phyloP scores from a whole-genome alignment of 2,329 filamentous ascomycete species.

The Alternaria solani region DNA sequence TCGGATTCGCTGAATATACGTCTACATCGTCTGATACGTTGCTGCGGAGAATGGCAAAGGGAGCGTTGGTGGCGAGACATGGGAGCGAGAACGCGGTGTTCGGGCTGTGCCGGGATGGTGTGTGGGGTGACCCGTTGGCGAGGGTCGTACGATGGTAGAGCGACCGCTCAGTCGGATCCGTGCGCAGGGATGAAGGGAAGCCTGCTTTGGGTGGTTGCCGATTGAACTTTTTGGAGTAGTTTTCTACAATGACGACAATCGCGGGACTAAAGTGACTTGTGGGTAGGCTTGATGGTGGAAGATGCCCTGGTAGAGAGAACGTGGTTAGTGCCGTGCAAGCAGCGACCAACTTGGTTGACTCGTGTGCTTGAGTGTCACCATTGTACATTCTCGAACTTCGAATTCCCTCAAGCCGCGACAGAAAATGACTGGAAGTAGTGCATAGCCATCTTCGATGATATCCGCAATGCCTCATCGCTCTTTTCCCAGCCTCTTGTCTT shows the following conservation, averaged over 20 bases:
- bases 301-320: neutral
- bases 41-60: neutral
- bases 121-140: conserved; percentile 11
- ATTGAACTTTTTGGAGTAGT: neutral
- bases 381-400: neutral
- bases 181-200: neutral
- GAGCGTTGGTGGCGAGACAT: conserved; percentile 9
- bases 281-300: neutral
- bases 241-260: neutral
- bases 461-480: neutral
- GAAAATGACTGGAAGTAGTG: neutral
- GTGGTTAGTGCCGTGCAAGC: neutral
- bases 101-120: conserved; percentile 7
- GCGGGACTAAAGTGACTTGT: neutral
- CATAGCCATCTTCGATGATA: neutral
- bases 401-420: neutral
- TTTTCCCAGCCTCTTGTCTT: neutral
- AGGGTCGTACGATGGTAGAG: conserved; percentile 13
- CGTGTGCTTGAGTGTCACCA: neutral
- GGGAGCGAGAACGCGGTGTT: neutral
- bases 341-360: neutral
- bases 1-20: neutral
- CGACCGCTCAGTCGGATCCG: neutral
- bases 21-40: neutral
- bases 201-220: neutral